phyloP scores from a whole-genome alignment of 2,329 filamentous ascomycete species.

The Myriosclerotinia duriaeana region DNA sequence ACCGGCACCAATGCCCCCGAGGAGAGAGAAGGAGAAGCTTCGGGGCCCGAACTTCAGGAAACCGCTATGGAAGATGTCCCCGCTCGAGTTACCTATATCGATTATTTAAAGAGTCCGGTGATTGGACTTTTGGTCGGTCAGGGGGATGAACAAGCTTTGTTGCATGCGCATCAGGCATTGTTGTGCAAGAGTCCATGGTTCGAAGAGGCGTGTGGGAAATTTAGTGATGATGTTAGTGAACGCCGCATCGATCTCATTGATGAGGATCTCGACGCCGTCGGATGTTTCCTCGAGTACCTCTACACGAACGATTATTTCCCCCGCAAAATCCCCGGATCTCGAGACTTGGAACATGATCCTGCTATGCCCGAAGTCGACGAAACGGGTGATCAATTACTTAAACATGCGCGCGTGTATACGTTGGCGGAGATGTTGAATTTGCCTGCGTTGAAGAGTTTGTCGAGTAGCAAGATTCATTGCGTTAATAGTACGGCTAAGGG shows the following conservation, averaged over 20 bases:
- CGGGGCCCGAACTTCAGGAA: constrained; percentile 27
- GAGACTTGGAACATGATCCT: constrained; percentile 68
- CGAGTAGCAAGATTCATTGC: constrained; percentile 88
- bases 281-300: constrained; percentile 78
- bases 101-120: constrained; percentile 67
- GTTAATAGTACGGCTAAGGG: constrained; percentile 84
- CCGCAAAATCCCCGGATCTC: constrained; percentile 60
- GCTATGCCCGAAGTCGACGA: constrained; percentile 66
- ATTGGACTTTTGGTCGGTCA: constrained; percentile 66
- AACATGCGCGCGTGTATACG: constrained; percentile 87
- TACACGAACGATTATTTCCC: constrained; percentile 90
- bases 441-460: constrained; percentile 67
- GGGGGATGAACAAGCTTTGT: constrained; percentile 58
- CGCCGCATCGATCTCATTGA: constrained; percentile 67
- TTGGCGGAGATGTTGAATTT: constrained; percentile 77
- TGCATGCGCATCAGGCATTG: constrained; percentile 79
- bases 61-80: constrained; percentile 31
- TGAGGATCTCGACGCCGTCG: constrained; percentile 71
- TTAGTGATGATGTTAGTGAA: constrained; percentile 60
- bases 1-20: background rate
- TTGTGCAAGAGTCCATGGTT: constrained; percentile 75
- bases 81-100: constrained; percentile 46
- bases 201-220: constrained; percentile 58
- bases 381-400: constrained; percentile 78
- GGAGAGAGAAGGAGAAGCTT: constrained; percentile 2